Percentiles rank a stretch among this genome's conserved stretches.
phyloP scores from a whole-genome alignment of 2,329 filamentous ascomycete species.

The Xylariaceae sp. region DNA sequence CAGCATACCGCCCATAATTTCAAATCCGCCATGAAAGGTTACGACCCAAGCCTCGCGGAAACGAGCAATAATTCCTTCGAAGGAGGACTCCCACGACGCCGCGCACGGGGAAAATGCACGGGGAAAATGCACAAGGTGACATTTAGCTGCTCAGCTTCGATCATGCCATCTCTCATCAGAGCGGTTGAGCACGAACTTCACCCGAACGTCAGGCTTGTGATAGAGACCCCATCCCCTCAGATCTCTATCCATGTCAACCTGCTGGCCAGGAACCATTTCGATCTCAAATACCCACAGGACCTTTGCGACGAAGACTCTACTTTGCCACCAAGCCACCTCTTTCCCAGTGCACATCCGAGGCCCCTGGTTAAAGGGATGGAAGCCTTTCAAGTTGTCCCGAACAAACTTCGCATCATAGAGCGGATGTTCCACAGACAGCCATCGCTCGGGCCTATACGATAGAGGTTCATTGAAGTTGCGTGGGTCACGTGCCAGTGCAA shows the following conservation, averaged over 20 bases:
- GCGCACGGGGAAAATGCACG: no score
- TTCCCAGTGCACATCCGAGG: conserved; percentile 11
- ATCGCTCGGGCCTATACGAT: conserved; percentile 5
- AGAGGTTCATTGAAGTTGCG: conserved; percentile 6
- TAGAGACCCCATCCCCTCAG: conserved; percentile 9
- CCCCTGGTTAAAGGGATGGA: conserved; percentile 7
- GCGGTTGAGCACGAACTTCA: conserved; percentile 7
- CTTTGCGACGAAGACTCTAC: conserved; percentile 13
- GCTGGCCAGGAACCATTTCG: conserved; percentile 4
- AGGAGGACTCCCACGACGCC: no score
- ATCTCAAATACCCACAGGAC: conserved; percentile 16
- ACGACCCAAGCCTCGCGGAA: no score
- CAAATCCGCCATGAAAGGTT: no score
- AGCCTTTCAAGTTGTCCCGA: conserved; percentile 5
- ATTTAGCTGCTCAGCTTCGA: no score
- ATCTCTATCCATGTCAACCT: conserved; percentile 9
- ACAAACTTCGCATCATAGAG: conserved; percentile 4
- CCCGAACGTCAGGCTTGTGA: conserved; percentile 10
- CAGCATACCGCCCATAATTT: no score
- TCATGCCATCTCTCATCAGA: no score
- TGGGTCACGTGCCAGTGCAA: conserved; percentile 2
- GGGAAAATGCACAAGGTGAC: no score
- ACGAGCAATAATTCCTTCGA: no score
- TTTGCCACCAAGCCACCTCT: conserved; percentile 13
- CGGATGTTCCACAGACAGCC: conserved; percentile 2